Base-by-base conservation (phyloP, 257 asterid genomes). In the Gardenia jasminoides region DNA sequence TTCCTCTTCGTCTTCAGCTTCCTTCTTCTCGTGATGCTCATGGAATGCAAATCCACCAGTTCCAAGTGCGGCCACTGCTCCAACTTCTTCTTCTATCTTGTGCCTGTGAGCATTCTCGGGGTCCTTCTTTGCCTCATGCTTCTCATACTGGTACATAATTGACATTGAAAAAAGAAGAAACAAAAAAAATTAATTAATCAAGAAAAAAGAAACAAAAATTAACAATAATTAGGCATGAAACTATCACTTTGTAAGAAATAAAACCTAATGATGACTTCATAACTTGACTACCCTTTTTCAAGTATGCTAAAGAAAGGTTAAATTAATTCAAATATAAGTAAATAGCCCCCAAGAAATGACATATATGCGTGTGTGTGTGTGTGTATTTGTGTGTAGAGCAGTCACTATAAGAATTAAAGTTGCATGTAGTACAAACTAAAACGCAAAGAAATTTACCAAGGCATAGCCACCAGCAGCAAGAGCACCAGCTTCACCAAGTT, bases 11-110 rank as follows among this genome's bases (percentile, higher is more conserved):
- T 90, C 77, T 77, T 87, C 81, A 8, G 87, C 79, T 65, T 87
- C 93, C 33, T 93, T 89, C 87, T 93, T 90, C 76, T 88, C 90
- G 54, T 90, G 96, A 72, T 87, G 92, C 88, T 93, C 98, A 52
- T 93, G 97, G 89, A 90, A 86, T 0, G 84, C 88, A 70, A 83
- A 91, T 0, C 94, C 97, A 64, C 97, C 92, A 0, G 90, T 72
- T 17, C 96, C 98, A 0, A 92, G 87, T 0, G 91, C 92, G 0
- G 56, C 87, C 0, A 82, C 86, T 0, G 89, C 93, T 11, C 88
- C 96, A 0, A 91, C 31, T 80, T 79, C 94, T 85, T 88, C 97
- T 85, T 87, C 90, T 76, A 84, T 82, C 75, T 87, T 85, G 84
- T 93, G 97, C 68, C 75, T 75, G 78, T 89, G 90, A 58, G 81